A percentile compares a stretch with the other conserved stretches of the same genome.
These are phyloP conservation scores for Neolentinus lepideus DNA, from an alignment of 1,284 basidiomycete genomes.

Conservation along the genomic window DNA sequence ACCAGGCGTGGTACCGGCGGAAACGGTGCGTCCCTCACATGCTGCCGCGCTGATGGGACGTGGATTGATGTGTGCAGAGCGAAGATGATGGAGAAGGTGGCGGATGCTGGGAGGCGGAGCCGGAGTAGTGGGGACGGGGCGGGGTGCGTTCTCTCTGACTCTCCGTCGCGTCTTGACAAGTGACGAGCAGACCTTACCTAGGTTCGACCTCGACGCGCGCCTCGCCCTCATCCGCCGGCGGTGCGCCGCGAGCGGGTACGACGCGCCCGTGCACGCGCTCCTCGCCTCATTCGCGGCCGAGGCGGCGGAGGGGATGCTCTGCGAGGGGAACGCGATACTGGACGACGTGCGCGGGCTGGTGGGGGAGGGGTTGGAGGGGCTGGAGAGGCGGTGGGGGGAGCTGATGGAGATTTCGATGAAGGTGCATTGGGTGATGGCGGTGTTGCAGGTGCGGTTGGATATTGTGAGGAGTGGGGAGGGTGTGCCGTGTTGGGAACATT, in stretches of 20 bases:
- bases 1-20: background rate
- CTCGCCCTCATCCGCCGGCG: background rate
- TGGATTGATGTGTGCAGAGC: background rate
- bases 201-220: background rate
- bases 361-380: background rate
- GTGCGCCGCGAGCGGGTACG: background rate
- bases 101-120: background rate
- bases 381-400: background rate
- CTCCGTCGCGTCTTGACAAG: too few relatives aligned
- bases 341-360: background rate
- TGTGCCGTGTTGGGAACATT: background rate
- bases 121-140: too few relatives aligned
- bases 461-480: background rate
- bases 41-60: background rate
- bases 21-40: background rate
- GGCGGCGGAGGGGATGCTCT: background rate
- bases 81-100: background rate
- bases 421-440: background rate
- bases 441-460: background rate
- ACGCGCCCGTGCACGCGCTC: background rate
- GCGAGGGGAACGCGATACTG: background rate
- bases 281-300: background rate
- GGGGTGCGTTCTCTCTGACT: background rate
- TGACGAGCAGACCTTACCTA: too few relatives aligned
- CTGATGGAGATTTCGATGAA: background rate